These are phyloP conservation scores for Neonectria neomacrospora DNA, from an alignment of 2,329 filamentous ascomycete genomes.

Conservation along the genomic window DNA sequence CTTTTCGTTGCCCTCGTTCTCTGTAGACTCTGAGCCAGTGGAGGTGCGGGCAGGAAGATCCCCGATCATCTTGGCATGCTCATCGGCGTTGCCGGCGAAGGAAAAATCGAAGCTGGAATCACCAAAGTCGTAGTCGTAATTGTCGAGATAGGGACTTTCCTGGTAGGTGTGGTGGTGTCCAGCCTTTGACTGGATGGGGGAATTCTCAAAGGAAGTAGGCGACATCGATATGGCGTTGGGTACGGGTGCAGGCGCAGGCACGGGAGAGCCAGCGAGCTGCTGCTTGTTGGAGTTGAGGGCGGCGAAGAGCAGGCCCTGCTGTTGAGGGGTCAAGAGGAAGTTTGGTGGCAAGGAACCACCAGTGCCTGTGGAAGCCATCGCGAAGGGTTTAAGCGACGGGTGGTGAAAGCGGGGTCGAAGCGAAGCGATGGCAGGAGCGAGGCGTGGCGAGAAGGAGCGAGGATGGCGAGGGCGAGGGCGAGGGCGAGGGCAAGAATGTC, in stretches of 20 bases:
- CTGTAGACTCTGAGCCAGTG: constrained; percentile 68
- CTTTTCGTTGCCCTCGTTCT: constrained; percentile 70
- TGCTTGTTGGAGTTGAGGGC: constrained; percentile 78
- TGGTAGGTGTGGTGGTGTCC: constrained; percentile 62
- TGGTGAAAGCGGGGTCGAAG: constrained; percentile 10
- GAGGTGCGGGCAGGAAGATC: constrained; percentile 68
- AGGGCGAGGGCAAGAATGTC: constrained; percentile 29
- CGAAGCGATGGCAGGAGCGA: constrained; percentile 15
- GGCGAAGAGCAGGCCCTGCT: constrained; percentile 80
- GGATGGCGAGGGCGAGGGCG: constrained; percentile 6
- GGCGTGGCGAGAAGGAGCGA: constrained; percentile 22
- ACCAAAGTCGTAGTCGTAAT: constrained; percentile 80
- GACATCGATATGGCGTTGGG: constrained; percentile 57
- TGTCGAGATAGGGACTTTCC: constrained; percentile 83
- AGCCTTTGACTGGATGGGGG: constrained; percentile 57
- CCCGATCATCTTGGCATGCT: constrained; percentile 78
- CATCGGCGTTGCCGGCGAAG: constrained; percentile 51
- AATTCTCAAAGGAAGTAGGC: constrained; percentile 61
- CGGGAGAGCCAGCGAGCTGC: constrained; percentile 47
- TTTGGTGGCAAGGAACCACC: constrained; percentile 58
- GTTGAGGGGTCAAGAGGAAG: constrained; percentile 78
- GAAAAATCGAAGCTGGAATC: constrained; percentile 80
- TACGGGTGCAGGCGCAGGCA: constrained; percentile 44
- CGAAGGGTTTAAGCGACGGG: constrained; percentile 24
- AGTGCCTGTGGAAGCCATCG: constrained; percentile 64